Evolutionary conservation across 176 grass and related monocot species (phyloP), one percentile per base, ranked within the genome.

Genomic region (Oryza punctata): DNA sequence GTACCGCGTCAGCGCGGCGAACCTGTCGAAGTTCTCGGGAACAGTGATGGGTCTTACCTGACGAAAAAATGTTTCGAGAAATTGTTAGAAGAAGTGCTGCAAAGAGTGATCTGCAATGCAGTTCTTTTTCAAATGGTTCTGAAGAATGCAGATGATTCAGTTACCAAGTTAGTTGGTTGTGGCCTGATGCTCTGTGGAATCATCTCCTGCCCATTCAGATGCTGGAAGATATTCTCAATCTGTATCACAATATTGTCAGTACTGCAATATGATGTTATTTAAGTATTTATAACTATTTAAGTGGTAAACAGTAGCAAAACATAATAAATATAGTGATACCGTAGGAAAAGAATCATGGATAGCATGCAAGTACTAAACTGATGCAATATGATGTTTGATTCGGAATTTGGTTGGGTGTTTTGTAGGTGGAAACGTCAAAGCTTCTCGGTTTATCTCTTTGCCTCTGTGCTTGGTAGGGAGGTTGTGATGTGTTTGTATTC

Each of bases 211-310:
- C 82, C 86, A 24, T 82, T 78, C 10, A 88, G 80, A 43, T 79
- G 63, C 16, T 26, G 65, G 41, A 91, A 27, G 52, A 85, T 87
- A n/a, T 86, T 84, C 32, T 82, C 73, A 74, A 91, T 86, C 85
- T 91, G 81, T 16, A 30, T 29, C 29, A 4, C 10, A 18, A 33
- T 28, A 14, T 15, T 70, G 12, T 78, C 7, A 32, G 25, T 33
- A 8, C 18, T 54, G 29, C 13, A 46, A 21, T 66, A 12, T 19
- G 12, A 43, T 70, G 9, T 21, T 16, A 50, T 41, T 57, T 57
- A 3, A 57, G 7, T 38, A 54, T 54, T 57, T 3, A 57, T 57
- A 3, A 57, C 37, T 38, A 54, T 54, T 57, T 3, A 57, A 57
- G 52, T 57, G 12, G 12, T 18, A 57, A 5, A 15, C 52, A 8